Percentiles rank a stretch among this genome's conserved stretches.
These are phyloP conservation scores for Microascus cirrosus DNA, from an alignment of 2,329 filamentous ascomycete genomes.

Conservation along the genomic window DNA sequence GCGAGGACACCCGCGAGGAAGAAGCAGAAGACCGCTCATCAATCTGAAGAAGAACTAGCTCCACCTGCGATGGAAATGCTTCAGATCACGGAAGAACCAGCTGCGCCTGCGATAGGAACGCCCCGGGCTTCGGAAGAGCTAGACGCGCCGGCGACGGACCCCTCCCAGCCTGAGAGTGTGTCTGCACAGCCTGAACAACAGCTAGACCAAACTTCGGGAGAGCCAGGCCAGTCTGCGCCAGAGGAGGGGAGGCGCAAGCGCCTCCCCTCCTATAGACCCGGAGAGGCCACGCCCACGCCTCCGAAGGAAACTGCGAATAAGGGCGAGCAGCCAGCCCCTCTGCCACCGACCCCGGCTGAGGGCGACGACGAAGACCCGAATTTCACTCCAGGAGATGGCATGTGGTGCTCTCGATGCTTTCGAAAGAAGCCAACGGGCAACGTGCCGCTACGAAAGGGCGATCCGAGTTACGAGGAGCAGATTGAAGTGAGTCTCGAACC, in stretches of 20 bases:
- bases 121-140: too few species aligned
- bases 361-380: background rate
- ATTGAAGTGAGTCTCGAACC: background rate
- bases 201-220: too few species aligned
- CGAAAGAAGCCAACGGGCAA: background rate
- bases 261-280: background rate
- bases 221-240: too few species aligned
- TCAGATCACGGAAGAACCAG: too few species aligned
- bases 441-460: background rate
- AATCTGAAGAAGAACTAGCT: background rate
- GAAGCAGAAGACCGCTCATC: background rate
- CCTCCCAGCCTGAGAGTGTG: too few species aligned
- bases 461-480: background rate
- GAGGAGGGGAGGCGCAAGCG: too few species aligned
- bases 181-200: too few species aligned
- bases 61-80: too few species aligned
- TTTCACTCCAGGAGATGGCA: background rate
- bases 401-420: conserved; percentile 1
- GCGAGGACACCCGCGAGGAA: background rate
- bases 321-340: background rate
- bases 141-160: too few species aligned
- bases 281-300: background rate
- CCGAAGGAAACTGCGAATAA: background rate
- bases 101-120: too few species aligned
- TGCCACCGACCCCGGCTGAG: background rate